Base-by-base conservation (phyloP, 129 eudicot species). In the Mikania micrantha region DNA sequence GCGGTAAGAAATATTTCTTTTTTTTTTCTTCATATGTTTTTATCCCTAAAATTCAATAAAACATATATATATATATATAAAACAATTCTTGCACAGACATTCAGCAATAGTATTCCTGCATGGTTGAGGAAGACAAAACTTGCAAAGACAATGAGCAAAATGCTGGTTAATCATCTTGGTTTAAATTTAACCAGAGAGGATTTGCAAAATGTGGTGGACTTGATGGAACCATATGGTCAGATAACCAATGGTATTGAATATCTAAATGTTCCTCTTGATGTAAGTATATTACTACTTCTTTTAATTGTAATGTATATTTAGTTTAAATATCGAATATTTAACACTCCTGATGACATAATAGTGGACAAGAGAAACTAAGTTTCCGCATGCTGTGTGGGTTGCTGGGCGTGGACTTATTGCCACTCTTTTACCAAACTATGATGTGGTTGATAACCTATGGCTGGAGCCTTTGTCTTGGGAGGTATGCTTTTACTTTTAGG, bases 311-410 rank as follows among this genome's bases (percentile, higher is more conserved):
- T 21, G 28, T 22, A 34, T 20, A 58, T 9, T 24, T 47, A 57
- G 52, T 35, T 45, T 28, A 5, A 15, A 24, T 65, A n/a, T 38
- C 13, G 29, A 11, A 12, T 38, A 4, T 57, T 66, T 65, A 38
- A 60, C 9, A 60, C 50, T 60, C 28, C 48, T 50, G 10, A 21
- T 70, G 69, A 44, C 67, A 44, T 64, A 61, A 44, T 40, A 92
- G 96, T 88, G 95, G 98, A 86, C 86, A 17, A 82, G 84, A 75
- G 96, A 88, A 76, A 82, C 95, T 20, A 88, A 88, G 83, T 70
- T 82, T 53, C 95, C 98, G 9, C 96, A 93, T 83, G 98, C 98
- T 40, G 91, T 88, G 35, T 93, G 98, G 98, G 96, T 92, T 80
- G 91, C 98, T 66, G 98, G 98, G 47, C 95, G 98, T 71, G 95